Percentiles rank a stretch among this genome's conserved stretches.
These are phyloP conservation scores for Cunninghamia lanceolata DNA, from an alignment of 75 land plant species.

Conservation along the genomic window DNA sequence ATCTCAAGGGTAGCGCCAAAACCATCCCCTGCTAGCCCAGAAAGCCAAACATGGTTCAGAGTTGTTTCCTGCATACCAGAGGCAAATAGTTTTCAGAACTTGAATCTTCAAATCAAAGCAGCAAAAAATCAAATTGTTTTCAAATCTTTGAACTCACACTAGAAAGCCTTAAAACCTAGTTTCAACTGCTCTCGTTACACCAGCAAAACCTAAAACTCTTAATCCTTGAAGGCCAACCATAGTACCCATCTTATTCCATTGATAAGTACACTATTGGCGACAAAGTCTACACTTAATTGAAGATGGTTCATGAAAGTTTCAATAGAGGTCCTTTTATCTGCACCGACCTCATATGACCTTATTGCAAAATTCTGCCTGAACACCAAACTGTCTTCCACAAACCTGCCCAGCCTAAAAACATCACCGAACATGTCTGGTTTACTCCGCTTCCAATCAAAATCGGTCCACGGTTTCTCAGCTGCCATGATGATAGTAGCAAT, in stretches of 20 bases:
- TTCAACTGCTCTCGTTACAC: background rate
- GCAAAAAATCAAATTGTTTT: background rate
- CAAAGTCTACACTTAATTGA: constrained; percentile 37
- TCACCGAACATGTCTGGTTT: constrained; percentile 34
- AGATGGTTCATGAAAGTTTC: constrained; percentile 76
- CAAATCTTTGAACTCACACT: no score
- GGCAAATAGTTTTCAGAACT: background rate
- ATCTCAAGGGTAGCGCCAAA: constrained; percentile 81
- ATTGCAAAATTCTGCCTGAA: constrained; percentile 72
- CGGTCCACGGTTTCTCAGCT: constrained; percentile 82
- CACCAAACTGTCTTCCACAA: constrained; percentile 56
- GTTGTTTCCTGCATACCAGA: constrained; percentile 56
- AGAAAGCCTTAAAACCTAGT: background rate
- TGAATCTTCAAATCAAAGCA: background rate
- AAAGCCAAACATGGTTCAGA: constrained; percentile 68
- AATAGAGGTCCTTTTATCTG: constrained; percentile 71
- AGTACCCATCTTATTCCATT: background rate
- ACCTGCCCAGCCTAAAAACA: constrained; percentile 52
- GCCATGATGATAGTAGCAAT: constrained; percentile 73
- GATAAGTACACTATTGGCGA: background rate
- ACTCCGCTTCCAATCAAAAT: constrained; percentile 18
- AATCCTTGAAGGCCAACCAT: background rate
- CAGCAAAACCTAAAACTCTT: background rate
- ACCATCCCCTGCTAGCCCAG: constrained; percentile 74
- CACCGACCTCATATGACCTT: constrained; percentile 76